These are phyloP conservation scores for Suillus fuscotomentosus DNA, from an alignment of 768 basidiomycete genomes.

Conservation along the genomic window DNA sequence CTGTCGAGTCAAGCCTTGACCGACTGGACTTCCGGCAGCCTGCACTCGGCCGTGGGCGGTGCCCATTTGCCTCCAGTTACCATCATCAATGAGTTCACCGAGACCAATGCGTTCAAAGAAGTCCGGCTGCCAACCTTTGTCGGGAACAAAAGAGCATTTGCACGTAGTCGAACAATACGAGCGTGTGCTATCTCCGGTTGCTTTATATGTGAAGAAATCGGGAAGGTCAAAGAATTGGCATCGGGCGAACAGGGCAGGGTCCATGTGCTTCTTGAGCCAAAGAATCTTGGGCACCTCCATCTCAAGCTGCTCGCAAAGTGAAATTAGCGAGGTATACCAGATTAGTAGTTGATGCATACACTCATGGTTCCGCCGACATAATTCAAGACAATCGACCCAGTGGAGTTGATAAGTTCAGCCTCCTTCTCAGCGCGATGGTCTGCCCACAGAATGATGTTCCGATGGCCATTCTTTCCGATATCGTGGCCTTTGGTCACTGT, in stretches of 20 bases:
- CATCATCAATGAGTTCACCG: constrained; percentile 60
- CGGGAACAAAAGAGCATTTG: constrained; percentile 92
- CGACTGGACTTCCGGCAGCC: constrained; percentile 85
- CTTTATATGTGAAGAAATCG: constrained; percentile 94
- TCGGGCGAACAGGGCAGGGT: constrained; percentile 59
- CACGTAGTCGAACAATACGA: constrained; percentile 95
- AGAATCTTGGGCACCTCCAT: constrained; percentile 99
- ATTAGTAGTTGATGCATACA: constrained; percentile 41
- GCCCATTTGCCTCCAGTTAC: constrained; percentile 72
- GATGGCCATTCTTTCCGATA: constrained; percentile 65
- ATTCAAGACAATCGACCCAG: constrained; percentile 81
- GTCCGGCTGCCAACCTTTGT: constrained; percentile 83
- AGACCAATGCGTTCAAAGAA: constrained; percentile 90
- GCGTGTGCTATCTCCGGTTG: constrained; percentile 68
- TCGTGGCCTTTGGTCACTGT: constrained; percentile 66
- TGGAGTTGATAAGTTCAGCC: constrained; percentile 85
- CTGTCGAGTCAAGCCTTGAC: constrained; percentile 69
- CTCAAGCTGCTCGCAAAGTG: constrained; percentile 61
- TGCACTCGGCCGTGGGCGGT: constrained; percentile 61
- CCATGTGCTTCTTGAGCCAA: constrained; percentile 94
- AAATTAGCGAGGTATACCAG: constrained; percentile 7
- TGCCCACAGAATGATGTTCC: constrained; percentile 94
- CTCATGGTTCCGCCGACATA: constrained; percentile 98
- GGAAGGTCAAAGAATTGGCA: constrained; percentile 92
- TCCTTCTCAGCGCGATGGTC: constrained; percentile 95